A percentile compares a stretch with the other conserved stretches of the same genome.
Conservation (phyloP, 345 rosid genomes). For the Syzygium aromaticum region DNA sequence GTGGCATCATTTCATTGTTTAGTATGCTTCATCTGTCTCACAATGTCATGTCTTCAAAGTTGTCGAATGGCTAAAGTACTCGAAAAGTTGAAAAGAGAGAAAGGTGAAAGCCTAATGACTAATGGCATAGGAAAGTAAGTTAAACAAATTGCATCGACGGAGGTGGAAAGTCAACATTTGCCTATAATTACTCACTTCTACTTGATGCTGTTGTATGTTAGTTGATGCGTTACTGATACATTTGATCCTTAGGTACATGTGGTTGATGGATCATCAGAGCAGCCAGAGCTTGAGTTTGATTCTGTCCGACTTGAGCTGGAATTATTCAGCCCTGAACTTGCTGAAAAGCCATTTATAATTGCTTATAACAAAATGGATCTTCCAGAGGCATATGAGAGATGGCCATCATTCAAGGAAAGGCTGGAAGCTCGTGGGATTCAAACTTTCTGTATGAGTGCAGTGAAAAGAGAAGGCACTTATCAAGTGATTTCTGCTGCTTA, state of each 20-base stretch:
- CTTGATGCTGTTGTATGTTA: not conserved
- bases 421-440: constrained; percentile 59
- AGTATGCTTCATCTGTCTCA: not conserved
- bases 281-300: constrained; percentile 86
- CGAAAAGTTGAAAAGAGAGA: not conserved
- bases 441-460: constrained; percentile 83
- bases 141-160: not conserved
- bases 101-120: not conserved
- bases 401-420: constrained; percentile 57
- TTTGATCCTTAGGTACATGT: constrained; percentile 60
- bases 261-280: constrained; percentile 76
- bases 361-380: constrained; percentile 94
- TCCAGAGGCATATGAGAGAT: constrained; percentile 69
- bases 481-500: constrained; percentile 63
- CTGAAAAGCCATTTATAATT: constrained; percentile 74
- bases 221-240: not conserved
- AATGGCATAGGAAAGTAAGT: not conserved
- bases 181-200: not conserved
- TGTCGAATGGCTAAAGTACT: not conserved
- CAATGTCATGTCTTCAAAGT: not conserved
- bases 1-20: not conserved
- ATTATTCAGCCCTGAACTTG: constrained; percentile 74
- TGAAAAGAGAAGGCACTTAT: constrained; percentile 66
- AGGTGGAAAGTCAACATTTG: not conserved
- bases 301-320: constrained; percentile 94